A percentile compares a stretch with the other conserved stretches of the same genome.
These are phyloP conservation scores for Candida ulmi DNA, from an alignment of 805 yeast species.

Conservation along the genomic window DNA sequence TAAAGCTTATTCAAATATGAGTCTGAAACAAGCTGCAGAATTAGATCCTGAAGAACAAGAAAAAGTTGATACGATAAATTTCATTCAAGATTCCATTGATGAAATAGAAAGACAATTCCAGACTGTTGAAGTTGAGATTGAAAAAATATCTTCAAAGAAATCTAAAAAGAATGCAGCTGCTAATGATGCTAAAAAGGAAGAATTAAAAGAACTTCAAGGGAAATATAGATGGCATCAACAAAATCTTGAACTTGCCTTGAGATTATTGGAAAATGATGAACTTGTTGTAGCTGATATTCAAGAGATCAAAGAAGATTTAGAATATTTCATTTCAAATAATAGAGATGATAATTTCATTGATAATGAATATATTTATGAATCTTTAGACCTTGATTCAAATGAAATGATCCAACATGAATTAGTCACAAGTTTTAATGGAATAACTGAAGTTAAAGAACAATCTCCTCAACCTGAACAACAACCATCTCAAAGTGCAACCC, in stretches of 20 bases:
- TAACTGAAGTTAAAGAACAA: conserved; percentile 5
- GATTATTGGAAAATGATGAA: conserved; percentile 74
- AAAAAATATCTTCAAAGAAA: conserved; percentile 45
- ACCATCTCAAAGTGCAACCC: conserved; percentile 1
- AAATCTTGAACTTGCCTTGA: conserved; percentile 70
- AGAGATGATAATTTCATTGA: conserved; percentile 89
- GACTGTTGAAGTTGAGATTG: conserved; percentile 66
- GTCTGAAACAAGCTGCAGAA: conserved; percentile 59
- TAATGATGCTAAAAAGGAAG: conserved; percentile 54
- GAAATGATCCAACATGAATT: conserved; percentile 48
- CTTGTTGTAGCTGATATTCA: conserved; percentile 71
- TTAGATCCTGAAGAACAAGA: conserved; percentile 76
- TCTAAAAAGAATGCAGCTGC: conserved; percentile 49
- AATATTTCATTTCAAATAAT: conserved; percentile 86
- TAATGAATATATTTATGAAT: conserved; percentile 89
- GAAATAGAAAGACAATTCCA: conserved; percentile 79
- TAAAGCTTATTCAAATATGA: conserved; percentile 90
- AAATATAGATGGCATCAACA: conserved; percentile 78
- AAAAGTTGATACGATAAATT: conserved; percentile 64
- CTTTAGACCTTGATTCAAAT: conserved; percentile 60
- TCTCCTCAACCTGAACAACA: conserved; percentile 4
- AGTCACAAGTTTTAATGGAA: conserved; percentile 26
- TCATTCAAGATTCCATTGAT: conserved; percentile 67
- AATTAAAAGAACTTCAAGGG: conserved; percentile 53
- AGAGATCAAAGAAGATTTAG: conserved; percentile 80